Percentiles rank a stretch among this genome's conserved stretches.
These are phyloP conservation scores for Ascochyta lentis DNA, from an alignment of 2,329 filamentous ascomycete species.

Conservation along the genomic window DNA sequence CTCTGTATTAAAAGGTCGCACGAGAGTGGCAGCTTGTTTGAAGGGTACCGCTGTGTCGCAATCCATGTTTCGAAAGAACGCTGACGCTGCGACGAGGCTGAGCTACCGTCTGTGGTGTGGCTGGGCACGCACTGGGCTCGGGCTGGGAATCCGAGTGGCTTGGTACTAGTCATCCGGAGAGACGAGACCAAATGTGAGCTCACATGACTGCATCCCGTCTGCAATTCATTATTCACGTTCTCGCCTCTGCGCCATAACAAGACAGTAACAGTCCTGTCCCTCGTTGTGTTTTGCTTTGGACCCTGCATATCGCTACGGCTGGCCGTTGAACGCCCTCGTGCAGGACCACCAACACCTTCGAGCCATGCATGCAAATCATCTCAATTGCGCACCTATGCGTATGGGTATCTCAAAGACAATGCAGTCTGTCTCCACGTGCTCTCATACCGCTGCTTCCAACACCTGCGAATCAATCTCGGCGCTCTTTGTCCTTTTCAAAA, in stretches of 20 bases:
- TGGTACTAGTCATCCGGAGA: too few species aligned
- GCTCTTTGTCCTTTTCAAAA: constrained; percentile 33
- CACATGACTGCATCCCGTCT: too few species aligned
- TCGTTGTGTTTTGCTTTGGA: constrained; percentile 12
- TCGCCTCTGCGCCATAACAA: too few species aligned
- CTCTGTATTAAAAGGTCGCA: background rate
- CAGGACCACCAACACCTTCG: background rate
- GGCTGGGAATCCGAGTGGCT: too few species aligned
- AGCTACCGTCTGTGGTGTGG: constrained; percentile 2
- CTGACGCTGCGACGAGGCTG: constrained; percentile 28
- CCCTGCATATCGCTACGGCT: constrained; percentile 35
- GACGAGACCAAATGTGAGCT: too few species aligned
- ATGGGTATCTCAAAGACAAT: constrained; percentile 22
- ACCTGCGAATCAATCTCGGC: constrained; percentile 29
- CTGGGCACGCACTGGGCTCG: too few species aligned
- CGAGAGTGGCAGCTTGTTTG: constrained; percentile 26
- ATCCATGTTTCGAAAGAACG: constrained; percentile 33
- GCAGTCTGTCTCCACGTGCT: constrained; percentile 2
- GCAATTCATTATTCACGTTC: too few species aligned
- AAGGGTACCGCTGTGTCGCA: constrained; percentile 24
- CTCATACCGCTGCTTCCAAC: constrained; percentile 5
- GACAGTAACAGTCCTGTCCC: background rate
- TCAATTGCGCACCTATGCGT: constrained; percentile 1
- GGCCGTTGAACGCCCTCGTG: constrained; percentile 10
- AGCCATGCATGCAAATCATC: background rate